phyloP scores from a whole-genome alignment of 768 basidiomycete species.

The Leccinum uliginosum region DNA sequence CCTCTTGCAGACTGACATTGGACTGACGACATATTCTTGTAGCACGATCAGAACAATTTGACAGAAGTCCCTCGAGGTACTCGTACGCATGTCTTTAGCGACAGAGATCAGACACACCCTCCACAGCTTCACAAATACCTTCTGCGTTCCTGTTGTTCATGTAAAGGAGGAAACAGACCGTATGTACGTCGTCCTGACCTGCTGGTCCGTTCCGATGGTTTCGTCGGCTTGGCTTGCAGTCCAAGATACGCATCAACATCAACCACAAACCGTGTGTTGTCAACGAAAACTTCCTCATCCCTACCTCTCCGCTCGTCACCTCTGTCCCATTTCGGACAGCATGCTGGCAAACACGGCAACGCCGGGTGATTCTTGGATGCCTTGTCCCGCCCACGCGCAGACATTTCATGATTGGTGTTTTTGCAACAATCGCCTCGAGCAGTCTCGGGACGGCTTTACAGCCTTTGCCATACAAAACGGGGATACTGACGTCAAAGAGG shows the following conservation, averaged over 20 bases:
- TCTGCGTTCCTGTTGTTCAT: background rate
- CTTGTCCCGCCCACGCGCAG: constrained; percentile 23
- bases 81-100: constrained; percentile 2
- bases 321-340: constrained; percentile 20
- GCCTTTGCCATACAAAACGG: too few species aligned
- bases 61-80: constrained; percentile 1
- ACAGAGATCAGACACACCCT: too few species aligned
- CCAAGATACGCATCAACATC: constrained; percentile 20
- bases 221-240: constrained; percentile 6
- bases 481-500: too few species aligned
- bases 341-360: constrained; percentile 16
- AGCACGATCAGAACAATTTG: too few species aligned
- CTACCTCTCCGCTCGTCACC: constrained; percentile 3
- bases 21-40: too few species aligned
- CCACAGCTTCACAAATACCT: background rate
- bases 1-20: too few species aligned
- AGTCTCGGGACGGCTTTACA: too few species aligned
- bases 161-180: constrained; percentile 21
- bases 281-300: constrained; percentile 15
- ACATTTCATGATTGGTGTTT: constrained; percentile 17
- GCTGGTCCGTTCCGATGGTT: background rate
- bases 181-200: constrained; percentile 12
- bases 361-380: constrained; percentile 15
- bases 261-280: constrained; percentile 10
- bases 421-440: constrained; percentile 14